Base-by-base conservation (phyloP, 495 filamentous ascomycete genomes). In the Lentithecium fluviatile region DNA sequence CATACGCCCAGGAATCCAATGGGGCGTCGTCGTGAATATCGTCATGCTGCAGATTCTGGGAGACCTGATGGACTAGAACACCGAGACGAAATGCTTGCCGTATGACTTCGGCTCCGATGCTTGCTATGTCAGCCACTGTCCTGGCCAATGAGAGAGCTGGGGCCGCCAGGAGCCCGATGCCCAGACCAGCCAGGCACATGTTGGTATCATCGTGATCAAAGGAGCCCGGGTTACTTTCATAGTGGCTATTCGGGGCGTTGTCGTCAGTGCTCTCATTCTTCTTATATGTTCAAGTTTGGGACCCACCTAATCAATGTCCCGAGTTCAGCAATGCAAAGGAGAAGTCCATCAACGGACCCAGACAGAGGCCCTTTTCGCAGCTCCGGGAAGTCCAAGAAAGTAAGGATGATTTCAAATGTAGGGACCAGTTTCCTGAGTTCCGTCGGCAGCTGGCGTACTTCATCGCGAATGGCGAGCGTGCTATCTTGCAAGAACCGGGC, bases 401-500 rank as follows among this genome's bases (percentile, higher is more conserved):
- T 8, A 8, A n/a, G 19, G 13, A 46, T 38, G n/a, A 32, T 53
- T 11, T 53, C 29, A 20, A 53, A 40, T 6, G 51, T 24, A 6
- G 51, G 34, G 7, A 53, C 20, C 26, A 53, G 51, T 6, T 7
- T 32, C 20, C 21, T 53, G 6, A 38, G 51, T 8, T 24, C n/a
- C 12, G 26, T 13, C 10, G 51, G 51, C 6, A 53, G 21, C 12
- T 15, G n/a, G 17, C 51, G 51, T 17, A 40, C 20, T 20, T 53
- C 51, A 12, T 53, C 51, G 12, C 51, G 51, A 17, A 53, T 24
- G 6, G 34, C 51, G 7, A 40, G 25, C 6, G 51, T 53, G 7
- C 25, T 32, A 11, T 53, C 51, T 13, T 53, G 7, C 5, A 53
- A 38, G 51, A 53, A 53, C 21, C 20, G 11, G 12, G 51, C 51